A percentile compares a stretch with the other conserved stretches of the same genome.
Evolutionary conservation across 192 early-diverging fungal genomes (phyloP).

Genomic region (Podila minutissima): DNA sequence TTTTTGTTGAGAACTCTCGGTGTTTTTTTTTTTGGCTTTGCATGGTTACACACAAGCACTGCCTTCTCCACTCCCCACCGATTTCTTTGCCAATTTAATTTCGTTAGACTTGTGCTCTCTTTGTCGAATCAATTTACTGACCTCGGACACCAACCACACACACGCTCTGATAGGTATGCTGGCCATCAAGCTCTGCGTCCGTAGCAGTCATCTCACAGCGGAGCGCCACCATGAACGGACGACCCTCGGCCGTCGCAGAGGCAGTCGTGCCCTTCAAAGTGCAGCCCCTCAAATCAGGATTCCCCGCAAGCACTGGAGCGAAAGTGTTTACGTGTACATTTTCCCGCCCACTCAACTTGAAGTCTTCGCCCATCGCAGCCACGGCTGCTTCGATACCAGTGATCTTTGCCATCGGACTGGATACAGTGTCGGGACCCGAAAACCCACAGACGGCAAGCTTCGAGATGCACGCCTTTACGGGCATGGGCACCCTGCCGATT

Average conservation of each 20-base stretch:
- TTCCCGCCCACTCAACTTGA: constrained; percentile 22
- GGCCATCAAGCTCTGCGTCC: constrained; percentile 13
- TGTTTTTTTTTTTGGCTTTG: not conserved
- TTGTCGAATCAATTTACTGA: too few relatives aligned
- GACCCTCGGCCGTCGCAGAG: not conserved
- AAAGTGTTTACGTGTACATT: constrained; percentile 30
- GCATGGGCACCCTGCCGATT: constrained; percentile 18
- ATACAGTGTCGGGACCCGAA: not conserved
- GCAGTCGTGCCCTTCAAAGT: constrained; percentile 9
- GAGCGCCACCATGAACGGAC: constrained; percentile 11
- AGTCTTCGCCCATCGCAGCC: constrained; percentile 9
- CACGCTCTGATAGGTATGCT: constrained; percentile 14
- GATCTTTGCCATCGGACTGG: constrained; percentile 28
- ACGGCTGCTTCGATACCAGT: constrained; percentile 15
- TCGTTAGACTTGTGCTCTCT: not conserved
- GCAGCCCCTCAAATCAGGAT: constrained; percentile 14
- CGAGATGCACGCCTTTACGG: constrained; percentile 12
- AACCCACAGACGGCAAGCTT: constrained; percentile 25
- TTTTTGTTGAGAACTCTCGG: not conserved
- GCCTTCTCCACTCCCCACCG: not conserved
- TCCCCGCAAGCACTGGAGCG: not conserved
- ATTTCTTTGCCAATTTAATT: not conserved
- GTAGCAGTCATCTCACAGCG: constrained; percentile 33
- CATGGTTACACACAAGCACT: too few relatives aligned
- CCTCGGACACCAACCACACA: too few relatives aligned